A percentile compares a stretch with the other conserved stretches of the same genome.
Evolutionary conservation across 2,329 filamentous ascomycete species (phyloP).

Genomic region (Cladorrhinum sp.): DNA sequence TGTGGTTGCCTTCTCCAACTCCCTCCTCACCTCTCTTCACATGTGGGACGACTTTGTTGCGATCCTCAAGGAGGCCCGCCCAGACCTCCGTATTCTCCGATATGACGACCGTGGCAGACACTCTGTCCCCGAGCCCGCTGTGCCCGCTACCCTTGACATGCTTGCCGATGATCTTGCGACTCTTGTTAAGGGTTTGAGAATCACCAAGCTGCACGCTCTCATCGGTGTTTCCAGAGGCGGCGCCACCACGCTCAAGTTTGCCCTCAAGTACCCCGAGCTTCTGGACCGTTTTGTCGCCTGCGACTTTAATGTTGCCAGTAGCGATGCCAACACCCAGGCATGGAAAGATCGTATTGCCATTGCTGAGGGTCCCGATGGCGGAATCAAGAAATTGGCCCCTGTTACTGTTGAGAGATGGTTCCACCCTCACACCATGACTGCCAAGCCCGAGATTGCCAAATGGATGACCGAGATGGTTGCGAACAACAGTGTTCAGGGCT

Average conservation of each 20-base stretch:
- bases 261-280: conserved; percentile 61
- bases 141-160: conserved; percentile 58
- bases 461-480: conserved; percentile 67
- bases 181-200: conserved; percentile 67
- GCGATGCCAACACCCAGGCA: conserved; percentile 69
- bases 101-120: conserved; percentile 74
- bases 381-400: conserved; percentile 65
- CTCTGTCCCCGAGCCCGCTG: conserved; percentile 44
- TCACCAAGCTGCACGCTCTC: conserved; percentile 62
- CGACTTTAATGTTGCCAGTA: conserved; percentile 74
- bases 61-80: conserved; percentile 57
- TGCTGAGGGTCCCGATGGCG: conserved; percentile 55
- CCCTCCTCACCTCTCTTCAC: conserved; percentile 69
- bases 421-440: conserved; percentile 51
- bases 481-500: conserved; percentile 66
- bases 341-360: conserved; percentile 75
- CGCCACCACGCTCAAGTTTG: conserved; percentile 71
- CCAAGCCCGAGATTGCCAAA: conserved; percentile 46
- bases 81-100: conserved; percentile 69
- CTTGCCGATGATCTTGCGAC: conserved; percentile 65
- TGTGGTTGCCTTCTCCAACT: conserved; percentile 73
- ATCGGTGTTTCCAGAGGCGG: conserved; percentile 81
- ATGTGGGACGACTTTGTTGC: conserved; percentile 79
- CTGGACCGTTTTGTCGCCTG: conserved; percentile 66
- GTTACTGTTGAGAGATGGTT: conserved; percentile 78